A percentile compares a stretch with the other conserved stretches of the same genome.
Conservation (phyloP, 345 rosid genomes). For the Corchorus capsularis region DNA sequence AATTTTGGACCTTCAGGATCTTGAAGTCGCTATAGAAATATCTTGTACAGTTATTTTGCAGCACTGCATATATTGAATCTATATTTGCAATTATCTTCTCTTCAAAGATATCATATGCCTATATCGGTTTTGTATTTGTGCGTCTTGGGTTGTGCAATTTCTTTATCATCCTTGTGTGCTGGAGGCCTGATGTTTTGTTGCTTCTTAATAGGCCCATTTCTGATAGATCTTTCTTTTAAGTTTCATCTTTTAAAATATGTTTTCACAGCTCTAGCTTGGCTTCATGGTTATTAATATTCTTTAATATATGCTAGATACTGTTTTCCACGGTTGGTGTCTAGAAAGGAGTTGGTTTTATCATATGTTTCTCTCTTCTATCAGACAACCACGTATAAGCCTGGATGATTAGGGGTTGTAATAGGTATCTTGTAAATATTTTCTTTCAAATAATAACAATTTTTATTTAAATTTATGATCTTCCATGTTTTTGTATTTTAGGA, state of each 20-base stretch:
- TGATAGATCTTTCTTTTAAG: conserved; percentile 1
- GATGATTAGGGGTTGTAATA: not conserved
- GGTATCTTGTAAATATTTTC: not conserved
- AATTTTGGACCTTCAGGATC: not conserved
- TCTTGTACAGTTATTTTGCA: conserved; percentile 1
- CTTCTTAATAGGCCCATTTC: not conserved
- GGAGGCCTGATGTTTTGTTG: not conserved
- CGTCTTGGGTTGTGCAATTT: not conserved
- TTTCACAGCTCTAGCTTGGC: not conserved
- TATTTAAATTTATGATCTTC: conserved; percentile 6
- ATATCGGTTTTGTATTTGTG: not conserved
- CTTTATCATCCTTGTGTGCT: not conserved
- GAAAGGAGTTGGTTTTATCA: not conserved
- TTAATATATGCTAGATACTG: not conserved
- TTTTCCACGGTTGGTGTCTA: not conserved
- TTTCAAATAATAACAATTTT: not conserved
- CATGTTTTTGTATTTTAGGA: conserved; percentile 54
- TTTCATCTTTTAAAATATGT: not conserved
- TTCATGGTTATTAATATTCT: not conserved
- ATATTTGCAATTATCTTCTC: not conserved
- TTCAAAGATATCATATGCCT: not conserved
- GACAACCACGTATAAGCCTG: not conserved
- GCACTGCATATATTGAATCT: not conserved
- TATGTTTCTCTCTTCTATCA: not conserved
- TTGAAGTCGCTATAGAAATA: not conserved